phyloP scores from a whole-genome alignment of 2,329 filamentous ascomycete species.

The Aspergillus eucalypticola region DNA sequence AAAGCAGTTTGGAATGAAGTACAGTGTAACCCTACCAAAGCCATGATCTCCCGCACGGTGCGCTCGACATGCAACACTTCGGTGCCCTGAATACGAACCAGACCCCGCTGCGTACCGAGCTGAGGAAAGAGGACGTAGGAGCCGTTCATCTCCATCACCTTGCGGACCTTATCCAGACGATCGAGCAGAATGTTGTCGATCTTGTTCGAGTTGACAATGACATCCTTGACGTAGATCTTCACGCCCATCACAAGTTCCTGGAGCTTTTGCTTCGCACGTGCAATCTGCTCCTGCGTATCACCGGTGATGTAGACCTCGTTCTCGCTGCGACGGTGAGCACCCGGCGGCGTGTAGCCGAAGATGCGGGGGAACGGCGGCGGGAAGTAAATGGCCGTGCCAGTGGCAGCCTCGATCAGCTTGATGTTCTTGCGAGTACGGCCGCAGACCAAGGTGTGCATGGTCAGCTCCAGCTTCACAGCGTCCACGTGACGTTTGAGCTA shows the following conservation, averaged over 20 bases:
- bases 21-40: conserved; percentile 61
- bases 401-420: conserved; percentile 93
- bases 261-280: conserved; percentile 85
- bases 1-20: neutral
- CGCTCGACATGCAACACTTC: conserved; percentile 94
- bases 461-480: conserved; percentile 76
- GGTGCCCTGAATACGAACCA: conserved; percentile 86
- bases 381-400: conserved; percentile 97
- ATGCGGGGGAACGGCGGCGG: conserved; percentile 90
- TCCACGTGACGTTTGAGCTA: conserved; percentile 66
- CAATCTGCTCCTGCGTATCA: conserved; percentile 78
- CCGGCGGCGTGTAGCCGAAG: conserved; percentile 83
- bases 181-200: conserved; percentile 91
- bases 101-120: conserved; percentile 78
- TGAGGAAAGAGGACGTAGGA: conserved; percentile 92
- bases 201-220: conserved; percentile 84
- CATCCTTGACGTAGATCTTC: conserved; percentile 87
- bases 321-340: conserved; percentile 77
- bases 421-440: conserved; percentile 95
- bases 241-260: conserved; percentile 79
- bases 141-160: conserved; percentile 95
- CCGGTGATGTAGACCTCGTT: conserved; percentile 96
- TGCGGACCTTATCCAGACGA: conserved; percentile 92
- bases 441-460: conserved; percentile 87
- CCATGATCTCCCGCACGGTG: conserved; percentile 94